Evolutionary conservation across 805 yeast genomes (phyloP), one percentile per base, ranked within the genome.

Genomic region (Lipomyces orientalis): DNA sequence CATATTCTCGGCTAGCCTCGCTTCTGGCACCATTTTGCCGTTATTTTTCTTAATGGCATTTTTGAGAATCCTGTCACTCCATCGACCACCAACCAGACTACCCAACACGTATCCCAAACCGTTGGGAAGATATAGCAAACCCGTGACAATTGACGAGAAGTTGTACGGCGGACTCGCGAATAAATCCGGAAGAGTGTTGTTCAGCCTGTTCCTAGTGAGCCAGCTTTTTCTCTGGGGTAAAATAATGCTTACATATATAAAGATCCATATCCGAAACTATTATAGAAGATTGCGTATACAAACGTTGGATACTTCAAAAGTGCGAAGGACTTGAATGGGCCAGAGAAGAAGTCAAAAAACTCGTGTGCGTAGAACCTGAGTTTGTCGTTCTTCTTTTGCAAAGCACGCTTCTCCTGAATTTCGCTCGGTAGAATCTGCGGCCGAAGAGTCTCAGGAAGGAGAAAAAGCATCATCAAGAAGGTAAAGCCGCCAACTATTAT

Each of bases 41-140:
- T 89, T 84, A 71, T 88, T 86, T 61, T 79, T 77, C 33, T 79
- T 79, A 63, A 83, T 82, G 60, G 86, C 87, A 59, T 85, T 81
- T 57, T 79, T 81, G 49, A 90, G 76, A 54, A 90, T 79, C 57
- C 79, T 75, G 76, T 91, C 97, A 62, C 87, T 87, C 90, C 94
- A 91, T 69, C 82, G 83, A 2, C 97, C 97, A 49, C 96, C 96
- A 68, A 85, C 81, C n/a, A 92, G 79, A 0, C 94, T 88, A 0
- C 96, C 94, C 58, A 88, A 72, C 49, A 91, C 78, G 75, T 91
- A 91, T 0, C 93, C 86, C 33, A 90, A 85, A 0, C 97, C 90
- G 76, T 91, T 91, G 49, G 97, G 97, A 43, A 91, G 87, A 79
- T 90, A 91, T 64, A 90, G 82, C 34, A 91, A 81, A 43, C 97